Percentiles rank a stretch among this genome's conserved stretches.
Conservation (phyloP, 257 asterid species). For the Penstemon eatonii region DNA sequence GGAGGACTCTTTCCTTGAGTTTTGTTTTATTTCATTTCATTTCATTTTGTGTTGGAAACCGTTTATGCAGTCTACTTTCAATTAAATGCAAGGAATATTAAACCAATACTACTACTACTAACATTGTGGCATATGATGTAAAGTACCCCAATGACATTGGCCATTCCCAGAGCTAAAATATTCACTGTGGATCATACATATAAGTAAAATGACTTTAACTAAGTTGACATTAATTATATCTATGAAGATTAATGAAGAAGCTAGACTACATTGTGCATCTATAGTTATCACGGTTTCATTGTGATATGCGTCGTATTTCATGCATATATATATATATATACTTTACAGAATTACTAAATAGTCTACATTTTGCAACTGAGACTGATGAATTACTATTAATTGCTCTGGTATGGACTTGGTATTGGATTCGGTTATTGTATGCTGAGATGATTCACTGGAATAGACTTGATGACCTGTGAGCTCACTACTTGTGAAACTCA, state of each 20-base stretch:
- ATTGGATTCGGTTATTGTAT: constrained; percentile 32
- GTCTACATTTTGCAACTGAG: constrained; percentile 39
- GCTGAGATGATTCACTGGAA: constrained; percentile 42
- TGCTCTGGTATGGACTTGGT: constrained; percentile 44
- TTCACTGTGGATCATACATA: constrained; percentile 53
- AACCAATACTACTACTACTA: constrained; percentile 2
- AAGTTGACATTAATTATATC: no score
- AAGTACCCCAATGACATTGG: constrained; percentile 83
- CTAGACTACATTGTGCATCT: constrained; percentile 35
- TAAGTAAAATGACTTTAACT: background rate
- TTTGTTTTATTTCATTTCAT: no score
- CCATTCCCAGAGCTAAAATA: constrained; percentile 67
- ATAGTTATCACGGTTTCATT: constrained; percentile 55
- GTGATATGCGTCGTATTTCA: constrained; percentile 45
- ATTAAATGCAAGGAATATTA: no score
- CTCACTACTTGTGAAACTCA: constrained; percentile 26
- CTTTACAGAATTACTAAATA: constrained; percentile 4
- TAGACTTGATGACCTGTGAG: constrained; percentile 37
- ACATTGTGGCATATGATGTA: constrained; percentile 69
- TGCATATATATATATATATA: no score
- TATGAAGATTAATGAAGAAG: no score
- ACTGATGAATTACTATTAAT: constrained; percentile 32
- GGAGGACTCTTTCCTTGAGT: no score
- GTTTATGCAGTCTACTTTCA: no score
- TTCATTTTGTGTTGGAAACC: no score